Base-by-base conservation (phyloP, 257 asterid species). In the Nicotiana tabacum region DNA sequence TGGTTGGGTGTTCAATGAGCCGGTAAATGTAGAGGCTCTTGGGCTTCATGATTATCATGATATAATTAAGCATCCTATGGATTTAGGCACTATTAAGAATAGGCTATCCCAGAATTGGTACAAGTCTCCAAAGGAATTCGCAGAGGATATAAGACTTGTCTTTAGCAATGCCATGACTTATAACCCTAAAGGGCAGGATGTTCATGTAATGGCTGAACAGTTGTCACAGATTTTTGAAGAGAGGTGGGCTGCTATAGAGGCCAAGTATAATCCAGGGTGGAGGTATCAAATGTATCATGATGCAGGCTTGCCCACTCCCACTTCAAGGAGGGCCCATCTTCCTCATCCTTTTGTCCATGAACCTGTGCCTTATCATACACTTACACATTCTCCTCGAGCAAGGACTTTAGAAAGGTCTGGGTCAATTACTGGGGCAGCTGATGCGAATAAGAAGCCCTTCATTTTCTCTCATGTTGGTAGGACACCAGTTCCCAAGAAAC, bases 401-500 rank as follows among this genome's bases (percentile, higher is more conserved):
- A 84, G 87, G 88, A 81, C 85, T 69, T 82, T 85, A 39, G 97
- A 89, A 82, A 84, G 89, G 81, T 89, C 88, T 4, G 93, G 88
- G 69, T 77, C 89, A 10, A 81, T 87, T 86, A 32, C 88, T n/a
- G 66, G 80, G 85, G 85, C 90, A 81, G 83, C 89, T 67, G 92
- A 89, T 88, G 87, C 88, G 11, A 89, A 82, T 82, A 48, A 58
- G 66, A 87, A 83, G 39, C 82, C 85, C 69, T 72, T 90, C 82
- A 58, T 8, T 74, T 83, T 91, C 32, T 79, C 92, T 72, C 90
- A 88, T 86, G 85, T 74, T 82, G 94, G 87, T 43, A 88, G 98
- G 84, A 89, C 91, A 7, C 96, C 98, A 30, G 96, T 58, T 77
- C 97, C 93, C 1, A 92, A 89, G 90, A 95, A 95, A 85, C 99